Percentiles rank a stretch among this genome's conserved stretches.
Evolutionary conservation across 2,329 filamentous ascomycete species (phyloP).

Genomic region (Eurotiales sp.): DNA sequence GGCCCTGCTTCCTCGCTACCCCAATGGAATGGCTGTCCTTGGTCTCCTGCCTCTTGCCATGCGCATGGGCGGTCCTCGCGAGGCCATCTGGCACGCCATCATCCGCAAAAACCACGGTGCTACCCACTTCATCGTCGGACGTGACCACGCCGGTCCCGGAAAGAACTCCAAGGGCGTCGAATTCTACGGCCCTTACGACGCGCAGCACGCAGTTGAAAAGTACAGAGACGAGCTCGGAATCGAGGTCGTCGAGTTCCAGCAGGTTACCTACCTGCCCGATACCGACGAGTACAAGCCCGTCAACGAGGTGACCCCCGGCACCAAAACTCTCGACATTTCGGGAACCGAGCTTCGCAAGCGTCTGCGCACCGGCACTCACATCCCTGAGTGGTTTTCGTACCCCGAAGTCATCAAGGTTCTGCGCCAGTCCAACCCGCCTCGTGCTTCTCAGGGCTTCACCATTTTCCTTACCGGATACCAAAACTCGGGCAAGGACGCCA

Average conservation of each 20-base stretch:
- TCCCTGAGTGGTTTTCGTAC: conserved; percentile 99
- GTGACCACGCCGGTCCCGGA: conserved; percentile 95
- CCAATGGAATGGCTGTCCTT: conserved; percentile 97
- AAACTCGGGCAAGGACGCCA: conserved; percentile 95
- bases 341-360: conserved; percentile 88
- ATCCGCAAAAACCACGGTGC: conserved; percentile 99
- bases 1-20: conserved; percentile 91
- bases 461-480: conserved; percentile 96
- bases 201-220: conserved; percentile 92
- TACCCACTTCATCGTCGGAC: conserved; percentile 98
- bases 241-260: conserved; percentile 98
- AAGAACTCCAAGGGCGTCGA: conserved; percentile 97
- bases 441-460: conserved; percentile 91
- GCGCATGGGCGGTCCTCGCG: conserved; percentile 97
- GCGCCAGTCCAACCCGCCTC: conserved; percentile 90
- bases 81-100: conserved; percentile 99
- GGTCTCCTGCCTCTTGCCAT: conserved; percentile 94
- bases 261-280: conserved; percentile 98
- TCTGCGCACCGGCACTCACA: conserved; percentile 85
- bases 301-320: conserved; percentile 79
- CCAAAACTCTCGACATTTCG: conserved; percentile 83
- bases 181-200: conserved; percentile 97
- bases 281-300: conserved; percentile 92
- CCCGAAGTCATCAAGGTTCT: conserved; percentile 96
- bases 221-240: conserved; percentile 96